Evolutionary conservation across 2,329 filamentous ascomycete species (phyloP).

Genomic region (Calonectria multiphialidica): DNA sequence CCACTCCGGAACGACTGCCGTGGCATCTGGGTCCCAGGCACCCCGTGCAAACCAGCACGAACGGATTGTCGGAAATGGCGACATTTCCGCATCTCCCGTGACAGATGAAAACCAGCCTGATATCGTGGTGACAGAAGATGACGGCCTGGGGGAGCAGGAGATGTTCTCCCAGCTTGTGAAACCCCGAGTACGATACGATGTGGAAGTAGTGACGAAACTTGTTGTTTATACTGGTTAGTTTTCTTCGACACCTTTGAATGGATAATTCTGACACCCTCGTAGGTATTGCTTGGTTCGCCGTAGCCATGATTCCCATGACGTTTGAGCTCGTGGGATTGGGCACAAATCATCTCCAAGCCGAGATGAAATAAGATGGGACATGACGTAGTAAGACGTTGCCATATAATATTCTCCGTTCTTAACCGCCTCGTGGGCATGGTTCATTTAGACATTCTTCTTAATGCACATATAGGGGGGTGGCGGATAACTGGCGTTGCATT

Average conservation of each 20-base stretch:
- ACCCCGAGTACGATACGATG: constrained; percentile 93
- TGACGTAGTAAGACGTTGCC: constrained; percentile 18
- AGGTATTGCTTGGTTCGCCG: constrained; percentile 88
- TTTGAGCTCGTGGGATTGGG: constrained; percentile 73
- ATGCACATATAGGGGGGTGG: constrained; percentile 40
- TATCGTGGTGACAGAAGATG: constrained; percentile 54
- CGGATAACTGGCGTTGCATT: constrained; percentile 34
- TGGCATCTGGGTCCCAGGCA: constrained; percentile 60
- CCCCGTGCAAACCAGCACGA: constrained; percentile 73
- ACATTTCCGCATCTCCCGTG: constrained; percentile 53
- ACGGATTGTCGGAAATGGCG: constrained; percentile 78
- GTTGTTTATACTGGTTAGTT: constrained; percentile 90
- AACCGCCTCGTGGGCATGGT: constrained; percentile 23
- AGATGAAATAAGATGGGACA: constrained; percentile 27
- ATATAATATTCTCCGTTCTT: constrained; percentile 13
- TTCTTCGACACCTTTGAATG: not conserved
- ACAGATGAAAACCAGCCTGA: constrained; percentile 49
- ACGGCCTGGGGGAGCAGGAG: constrained; percentile 76
- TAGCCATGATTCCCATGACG: constrained; percentile 79
- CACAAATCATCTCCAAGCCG: constrained; percentile 50
- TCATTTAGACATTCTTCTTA: constrained; percentile 36
- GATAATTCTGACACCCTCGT: constrained; percentile 16
- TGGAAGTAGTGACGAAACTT: constrained; percentile 97
- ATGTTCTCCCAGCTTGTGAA: constrained; percentile 88
- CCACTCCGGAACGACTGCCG: constrained; percentile 52